These are phyloP conservation scores for Protomyces inundatus DNA, from an alignment of 1,139 yeast species.

Conservation along the genomic window DNA sequence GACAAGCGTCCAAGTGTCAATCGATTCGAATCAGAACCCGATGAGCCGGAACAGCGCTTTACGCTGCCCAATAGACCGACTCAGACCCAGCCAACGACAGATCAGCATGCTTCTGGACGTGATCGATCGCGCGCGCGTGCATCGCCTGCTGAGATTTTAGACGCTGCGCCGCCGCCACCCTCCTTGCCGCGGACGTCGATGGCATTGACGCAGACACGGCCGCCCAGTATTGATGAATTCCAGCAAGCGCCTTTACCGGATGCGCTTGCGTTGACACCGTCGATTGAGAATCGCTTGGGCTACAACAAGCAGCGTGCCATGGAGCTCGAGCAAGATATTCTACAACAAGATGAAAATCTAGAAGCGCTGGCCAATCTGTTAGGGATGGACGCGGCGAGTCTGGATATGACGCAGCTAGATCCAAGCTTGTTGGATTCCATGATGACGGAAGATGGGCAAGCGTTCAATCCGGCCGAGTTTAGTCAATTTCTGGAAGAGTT, in stretches of 20 bases:
- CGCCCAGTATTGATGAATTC: background rate
- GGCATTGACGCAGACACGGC: background rate
- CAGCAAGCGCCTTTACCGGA: background rate
- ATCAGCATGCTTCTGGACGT: background rate
- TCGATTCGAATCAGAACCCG: background rate
- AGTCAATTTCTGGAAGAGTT: background rate
- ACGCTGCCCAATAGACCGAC: slow-evolving; percentile 8
- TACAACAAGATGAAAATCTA: slow-evolving; percentile 9
- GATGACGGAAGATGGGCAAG: background rate
- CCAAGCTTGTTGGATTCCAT: slow-evolving; percentile 4
- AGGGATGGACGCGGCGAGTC: slow-evolving; percentile 10
- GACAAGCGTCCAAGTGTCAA: background rate
- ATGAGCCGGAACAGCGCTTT: background rate
- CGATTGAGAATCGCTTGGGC: background rate
- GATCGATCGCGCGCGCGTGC: background rate
- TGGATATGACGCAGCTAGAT: slow-evolving; percentile 7
- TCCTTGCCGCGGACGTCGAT: background rate
- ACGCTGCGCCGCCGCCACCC: background rate
- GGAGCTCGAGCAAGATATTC: slow-evolving; percentile 11
- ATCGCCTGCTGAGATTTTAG: background rate
- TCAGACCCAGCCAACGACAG: too few relatives aligned
- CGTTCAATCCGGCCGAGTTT: background rate
- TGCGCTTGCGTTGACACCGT: slow-evolving; percentile 1
- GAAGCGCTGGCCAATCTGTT: slow-evolving; percentile 11
- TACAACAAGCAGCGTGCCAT: background rate